Evolutionary conservation across 1,284 basidiomycete species (phyloP), one percentile per base, ranked within the genome.

Genomic region (Lentinula novae-zelandiae): DNA sequence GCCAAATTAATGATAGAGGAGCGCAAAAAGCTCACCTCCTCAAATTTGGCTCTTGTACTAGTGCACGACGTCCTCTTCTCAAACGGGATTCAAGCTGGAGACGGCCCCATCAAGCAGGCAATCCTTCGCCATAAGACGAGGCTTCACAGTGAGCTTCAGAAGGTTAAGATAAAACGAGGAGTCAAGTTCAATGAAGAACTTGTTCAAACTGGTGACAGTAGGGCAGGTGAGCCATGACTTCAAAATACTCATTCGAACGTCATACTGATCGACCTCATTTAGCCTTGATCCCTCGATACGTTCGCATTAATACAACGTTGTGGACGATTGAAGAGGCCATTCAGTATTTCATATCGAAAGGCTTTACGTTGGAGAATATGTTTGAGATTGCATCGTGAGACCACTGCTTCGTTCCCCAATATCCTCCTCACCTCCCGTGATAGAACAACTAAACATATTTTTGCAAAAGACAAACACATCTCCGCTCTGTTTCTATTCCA

Each of bases 31-130:
- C 81, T 96, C 61, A 85, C 82, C 0, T 89, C 91, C 1, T 72
- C 79, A 44, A 92, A 87, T 68, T 81, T 96, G 53, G 84, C 89
- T 5, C 79, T 93, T 13, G 87, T 96, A 44, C 86, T 97, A 34
- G 85, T 95, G 3, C 95, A 97, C 67, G 95, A 98, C 72, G 75
- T 95, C 12, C 78, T 98, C 36, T 80, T 96, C 52, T 81, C 89
- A 15, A 76, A 83, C 17, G 90, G 92, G 17, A 94, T 96, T 65
- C 91, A 96, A 71, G 91, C 93, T 1, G 87, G 90, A 27, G 92
- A 95, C 70, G 94, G 94, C 34, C 90, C 91, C 7, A 78, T 95
- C 53, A 95, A 95, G 67, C 86, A 90, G 68, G 92, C 92, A 0
- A 69, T 96, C 44, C 70, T 92, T 57, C 83, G 91, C 49, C 93